These are phyloP conservation scores for Scleromitrula shiraiana DNA, from an alignment of 2,329 filamentous ascomycete species.

Conservation along the genomic window DNA sequence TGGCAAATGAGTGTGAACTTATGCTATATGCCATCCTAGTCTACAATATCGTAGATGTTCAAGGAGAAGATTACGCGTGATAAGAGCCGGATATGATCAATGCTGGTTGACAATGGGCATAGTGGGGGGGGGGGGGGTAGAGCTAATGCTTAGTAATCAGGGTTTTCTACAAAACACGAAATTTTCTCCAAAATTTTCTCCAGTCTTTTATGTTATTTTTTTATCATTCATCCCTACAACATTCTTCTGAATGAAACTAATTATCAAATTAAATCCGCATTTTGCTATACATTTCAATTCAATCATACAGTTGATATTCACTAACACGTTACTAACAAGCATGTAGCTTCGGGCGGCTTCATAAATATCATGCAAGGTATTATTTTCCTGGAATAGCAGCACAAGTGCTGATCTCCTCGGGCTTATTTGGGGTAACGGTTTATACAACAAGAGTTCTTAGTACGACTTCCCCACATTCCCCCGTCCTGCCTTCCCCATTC, in stretches of 20 bases:
- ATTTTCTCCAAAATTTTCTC: background rate
- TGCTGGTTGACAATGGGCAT: too few species aligned
- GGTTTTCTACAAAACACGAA: background rate
- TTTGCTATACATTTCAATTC: conserved; percentile 1
- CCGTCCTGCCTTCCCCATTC: background rate
- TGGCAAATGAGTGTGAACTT: too few species aligned
- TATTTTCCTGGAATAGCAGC: background rate
- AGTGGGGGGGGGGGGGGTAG: too few species aligned
- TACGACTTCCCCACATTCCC: conserved; percentile 6
- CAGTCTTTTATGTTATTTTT: background rate
- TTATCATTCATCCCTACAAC: background rate
- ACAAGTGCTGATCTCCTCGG: conserved; percentile 3
- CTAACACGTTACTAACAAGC: background rate
- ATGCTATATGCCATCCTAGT: too few species aligned
- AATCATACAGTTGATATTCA: background rate
- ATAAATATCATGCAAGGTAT: background rate
- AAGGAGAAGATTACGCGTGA: too few species aligned
- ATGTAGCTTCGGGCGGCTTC: background rate
- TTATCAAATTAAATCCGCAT: background rate
- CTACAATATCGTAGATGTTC: too few species aligned
- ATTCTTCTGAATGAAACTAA: background rate
- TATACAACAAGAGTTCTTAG: background rate
- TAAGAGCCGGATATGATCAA: too few species aligned
- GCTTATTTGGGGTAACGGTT: background rate
- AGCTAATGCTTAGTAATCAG: too few species aligned